These are phyloP conservation scores for Penicillium psychrofluorescens DNA, from an alignment of 495 filamentous ascomycete species.

Conservation along the genomic window DNA sequence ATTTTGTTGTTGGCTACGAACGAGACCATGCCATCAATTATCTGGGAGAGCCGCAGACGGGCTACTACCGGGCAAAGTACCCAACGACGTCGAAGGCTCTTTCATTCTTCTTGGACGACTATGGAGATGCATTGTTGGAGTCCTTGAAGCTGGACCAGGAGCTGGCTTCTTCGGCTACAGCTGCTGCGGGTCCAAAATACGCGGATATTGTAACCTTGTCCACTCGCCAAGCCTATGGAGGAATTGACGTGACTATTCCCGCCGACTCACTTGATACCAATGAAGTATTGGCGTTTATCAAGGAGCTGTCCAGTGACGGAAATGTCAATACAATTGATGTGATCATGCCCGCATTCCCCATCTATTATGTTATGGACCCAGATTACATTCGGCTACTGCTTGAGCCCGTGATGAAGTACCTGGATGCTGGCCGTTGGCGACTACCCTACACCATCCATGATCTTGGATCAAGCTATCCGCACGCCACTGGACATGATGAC, in stretches of 20 bases:
- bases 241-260: conserved; percentile 39
- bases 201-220: conserved; percentile 40
- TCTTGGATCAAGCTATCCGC: conserved; percentile 38
- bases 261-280: conserved; percentile 32
- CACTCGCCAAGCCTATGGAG: conserved; percentile 42
- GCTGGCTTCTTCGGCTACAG: conserved; percentile 18
- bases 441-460: conserved; percentile 40
- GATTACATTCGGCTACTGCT: conserved; percentile 42
- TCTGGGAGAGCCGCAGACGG: conserved; percentile 34
- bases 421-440: conserved; percentile 36
- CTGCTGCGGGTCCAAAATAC: conserved; percentile 35
- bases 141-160: conserved; percentile 27
- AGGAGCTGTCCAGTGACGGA: conserved; percentile 46
- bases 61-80: conserved; percentile 34
- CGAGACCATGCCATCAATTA: conserved; percentile 42
- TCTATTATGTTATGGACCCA: conserved; percentile 42
- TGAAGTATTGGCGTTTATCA: conserved; percentile 42
- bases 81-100: conserved; percentile 25
- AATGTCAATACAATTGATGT: conserved; percentile 49
- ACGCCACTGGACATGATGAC: conserved; percentile 42
- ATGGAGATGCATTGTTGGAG: conserved; percentile 25
- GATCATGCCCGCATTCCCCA: conserved; percentile 41
- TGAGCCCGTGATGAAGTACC: conserved; percentile 44
- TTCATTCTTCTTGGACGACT: conserved; percentile 38
- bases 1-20: conserved; percentile 42